phyloP scores from a whole-genome alignment of 2,329 filamentous ascomycete species.

The Xylariaceae sp. region DNA sequence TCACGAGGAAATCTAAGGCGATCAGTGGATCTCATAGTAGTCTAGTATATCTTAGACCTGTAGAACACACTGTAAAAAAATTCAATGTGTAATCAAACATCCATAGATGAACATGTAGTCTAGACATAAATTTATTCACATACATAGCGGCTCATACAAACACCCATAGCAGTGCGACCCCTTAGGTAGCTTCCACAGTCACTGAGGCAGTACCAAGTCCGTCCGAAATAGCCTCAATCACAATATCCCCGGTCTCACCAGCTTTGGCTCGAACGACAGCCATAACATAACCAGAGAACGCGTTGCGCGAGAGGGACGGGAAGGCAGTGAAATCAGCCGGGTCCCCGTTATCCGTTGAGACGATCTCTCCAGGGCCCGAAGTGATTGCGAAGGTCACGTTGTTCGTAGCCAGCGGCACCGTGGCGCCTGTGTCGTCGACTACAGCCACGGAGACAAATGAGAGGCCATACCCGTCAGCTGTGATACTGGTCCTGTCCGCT shows the following conservation, averaged over 20 bases:
- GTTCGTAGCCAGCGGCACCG: conserved; percentile 39
- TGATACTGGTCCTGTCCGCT: conserved; percentile 36
- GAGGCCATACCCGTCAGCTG: conserved; percentile 40
- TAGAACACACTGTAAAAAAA: no score
- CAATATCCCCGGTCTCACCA: conserved; percentile 20
- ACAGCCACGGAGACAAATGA: conserved; percentile 42
- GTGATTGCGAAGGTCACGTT: conserved; percentile 38
- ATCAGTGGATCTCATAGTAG: no score
- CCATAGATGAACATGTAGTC: no score
- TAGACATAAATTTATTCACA: no score
- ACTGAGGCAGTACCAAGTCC: conserved; percentile 15
- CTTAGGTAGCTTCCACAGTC: no score
- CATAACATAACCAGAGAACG: conserved; percentile 37
- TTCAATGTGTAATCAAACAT: no score
- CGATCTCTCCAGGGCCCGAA: conserved; percentile 38
- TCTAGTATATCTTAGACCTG: no score
- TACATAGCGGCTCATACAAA: no score
- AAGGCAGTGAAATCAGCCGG: conserved; percentile 41
- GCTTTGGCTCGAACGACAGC: conserved; percentile 32
- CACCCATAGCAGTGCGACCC: no score
- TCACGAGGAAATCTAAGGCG: no score
- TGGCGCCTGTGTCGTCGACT: conserved; percentile 37
- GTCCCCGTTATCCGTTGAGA: conserved; percentile 49
- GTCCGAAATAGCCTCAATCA: conserved; percentile 15
- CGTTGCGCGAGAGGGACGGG: conserved; percentile 33